A percentile compares a stretch with the other conserved stretches of the same genome.
These are phyloP conservation scores for Candida rishiriensis DNA, from an alignment of 805 yeast species.

Conservation along the genomic window DNA sequence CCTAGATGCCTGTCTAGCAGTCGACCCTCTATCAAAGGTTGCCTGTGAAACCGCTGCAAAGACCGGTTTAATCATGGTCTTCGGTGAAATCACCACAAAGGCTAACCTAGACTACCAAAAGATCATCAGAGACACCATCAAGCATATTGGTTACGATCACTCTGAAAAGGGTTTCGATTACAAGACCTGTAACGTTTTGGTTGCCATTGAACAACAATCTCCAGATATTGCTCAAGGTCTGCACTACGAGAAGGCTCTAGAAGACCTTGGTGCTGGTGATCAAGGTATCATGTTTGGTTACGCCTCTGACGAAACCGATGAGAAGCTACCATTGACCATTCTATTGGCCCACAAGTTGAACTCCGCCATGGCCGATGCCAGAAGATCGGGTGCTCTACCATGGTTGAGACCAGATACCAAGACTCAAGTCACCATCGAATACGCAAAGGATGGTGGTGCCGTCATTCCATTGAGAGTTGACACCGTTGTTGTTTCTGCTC, in stretches of 20 bases:
- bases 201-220: slow-evolving; percentile 99
- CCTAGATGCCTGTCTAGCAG: slow-evolving; percentile 93
- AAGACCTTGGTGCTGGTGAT: slow-evolving; percentile 99
- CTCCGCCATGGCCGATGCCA: slow-evolving; percentile 93
- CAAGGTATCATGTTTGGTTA: slow-evolving; percentile 99
- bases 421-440: slow-evolving; percentile 98
- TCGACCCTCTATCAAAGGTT: slow-evolving; percentile 96
- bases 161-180: slow-evolving; percentile 97
- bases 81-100: slow-evolving; percentile 98
- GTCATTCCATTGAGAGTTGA: slow-evolving; percentile 95
- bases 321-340: slow-evolving; percentile 92
- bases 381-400: slow-evolving; percentile 89
- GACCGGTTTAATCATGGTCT: slow-evolving; percentile 99
- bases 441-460: slow-evolving; percentile 91
- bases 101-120: slow-evolving; percentile 95
- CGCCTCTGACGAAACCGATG: slow-evolving; percentile 98
- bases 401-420: slow-evolving; percentile 99
- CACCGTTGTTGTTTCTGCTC: slow-evolving; percentile 95
- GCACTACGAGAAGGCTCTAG: slow-evolving; percentile 92
- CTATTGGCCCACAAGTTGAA: slow-evolving; percentile 93
- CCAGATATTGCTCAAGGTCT: slow-evolving; percentile 99
- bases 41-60: slow-evolving; percentile 99
- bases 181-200: slow-evolving; percentile 98
- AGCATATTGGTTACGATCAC: slow-evolving; percentile 96
- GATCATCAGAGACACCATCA: slow-evolving; percentile 95